A percentile compares a stretch with the other conserved stretches of the same genome.
Conservation (phyloP, 495 filamentous ascomycete genomes). For the Poronia punctata region DNA sequence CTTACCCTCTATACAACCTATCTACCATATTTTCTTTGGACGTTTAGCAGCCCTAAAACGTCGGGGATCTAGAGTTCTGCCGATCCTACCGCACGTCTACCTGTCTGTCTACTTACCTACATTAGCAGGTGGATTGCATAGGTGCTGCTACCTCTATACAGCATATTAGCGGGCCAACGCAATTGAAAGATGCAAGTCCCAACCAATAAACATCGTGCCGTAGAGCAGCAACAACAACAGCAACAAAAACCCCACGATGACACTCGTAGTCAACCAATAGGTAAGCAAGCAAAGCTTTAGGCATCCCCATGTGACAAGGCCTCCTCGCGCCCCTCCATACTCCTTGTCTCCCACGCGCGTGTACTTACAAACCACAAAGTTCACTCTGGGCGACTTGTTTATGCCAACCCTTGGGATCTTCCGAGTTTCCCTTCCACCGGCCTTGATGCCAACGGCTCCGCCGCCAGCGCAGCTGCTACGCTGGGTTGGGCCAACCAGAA, state of each 20-base stretch:
- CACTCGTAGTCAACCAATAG: slow-evolving; percentile 4
- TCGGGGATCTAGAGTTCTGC: too few species aligned
- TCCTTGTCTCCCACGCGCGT: not conserved
- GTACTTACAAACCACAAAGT: slow-evolving; percentile 17
- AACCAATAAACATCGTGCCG: slow-evolving; percentile 5
- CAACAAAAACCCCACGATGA: slow-evolving; percentile 8
- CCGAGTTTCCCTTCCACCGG: slow-evolving; percentile 61
- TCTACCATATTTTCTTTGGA: too few species aligned
- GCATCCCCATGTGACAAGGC: not conserved
- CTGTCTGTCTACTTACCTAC: too few species aligned
- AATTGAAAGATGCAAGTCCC: slow-evolving; percentile 8
- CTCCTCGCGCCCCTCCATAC: not conserved
- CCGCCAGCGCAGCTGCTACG: slow-evolving; percentile 65
- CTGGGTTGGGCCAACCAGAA: slow-evolving; percentile 66
- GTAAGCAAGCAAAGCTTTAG: not conserved
- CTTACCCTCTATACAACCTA: too few species aligned
- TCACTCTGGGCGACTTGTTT: slow-evolving; percentile 52
- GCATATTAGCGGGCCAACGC: too few species aligned
- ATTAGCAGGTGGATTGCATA: too few species aligned
- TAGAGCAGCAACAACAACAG: slow-evolving; percentile 3
- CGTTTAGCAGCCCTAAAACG: too few species aligned
- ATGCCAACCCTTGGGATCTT: slow-evolving; percentile 60
- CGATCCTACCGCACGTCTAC: too few species aligned
- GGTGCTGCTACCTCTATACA: too few species aligned
- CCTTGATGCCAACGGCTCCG: slow-evolving; percentile 53